Percentiles rank a stretch among this genome's conserved stretches.
phyloP scores from a whole-genome alignment of 2,329 filamentous ascomycete species.

The Hymenoscyphus albidus region DNA sequence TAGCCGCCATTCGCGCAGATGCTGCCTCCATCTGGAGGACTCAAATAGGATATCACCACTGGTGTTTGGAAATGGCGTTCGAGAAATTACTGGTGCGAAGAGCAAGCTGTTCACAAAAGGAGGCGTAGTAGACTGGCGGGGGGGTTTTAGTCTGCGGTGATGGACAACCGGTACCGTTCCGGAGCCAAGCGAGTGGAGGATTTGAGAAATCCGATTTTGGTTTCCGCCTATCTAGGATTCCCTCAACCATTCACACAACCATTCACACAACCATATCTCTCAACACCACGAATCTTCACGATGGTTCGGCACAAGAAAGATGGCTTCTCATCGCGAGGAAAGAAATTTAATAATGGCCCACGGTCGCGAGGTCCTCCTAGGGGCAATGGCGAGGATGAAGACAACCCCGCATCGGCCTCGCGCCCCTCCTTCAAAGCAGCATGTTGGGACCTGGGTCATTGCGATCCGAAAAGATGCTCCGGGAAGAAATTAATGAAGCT shows the following conservation, averaged over 20 bases:
- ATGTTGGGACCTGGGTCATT: conserved; percentile 97
- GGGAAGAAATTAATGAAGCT: conserved; percentile 91
- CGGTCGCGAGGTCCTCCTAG: conserved; percentile 52
- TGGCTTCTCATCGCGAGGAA: conserved; percentile 60
- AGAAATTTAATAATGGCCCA: conserved; percentile 61
- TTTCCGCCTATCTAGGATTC: neutral
- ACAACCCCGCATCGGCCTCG: conserved; percentile 34
- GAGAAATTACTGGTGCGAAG: conserved; percentile 12
- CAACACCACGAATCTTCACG: conserved; percentile 10
- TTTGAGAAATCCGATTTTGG: neutral
- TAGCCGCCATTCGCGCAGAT: conserved; percentile 89
- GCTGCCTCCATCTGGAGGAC: conserved; percentile 74
- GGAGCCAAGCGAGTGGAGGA: neutral
- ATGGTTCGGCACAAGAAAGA: conserved; percentile 99
- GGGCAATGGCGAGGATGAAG: conserved; percentile 40
- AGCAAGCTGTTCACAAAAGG: conserved; percentile 19
- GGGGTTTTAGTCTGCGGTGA: neutral
- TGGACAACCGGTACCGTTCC: no score
- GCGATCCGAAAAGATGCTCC: conserved; percentile 93
- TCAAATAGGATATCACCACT: conserved; percentile 22
- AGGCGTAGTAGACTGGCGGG: conserved; percentile 11
- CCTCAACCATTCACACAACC: neutral
- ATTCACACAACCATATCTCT: neutral
- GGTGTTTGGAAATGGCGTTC: neutral
- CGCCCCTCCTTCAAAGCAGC: conserved; percentile 77